phyloP scores from a whole-genome alignment of 352 stramenopile genomes.

The Phytophthora aleatoria region DNA sequence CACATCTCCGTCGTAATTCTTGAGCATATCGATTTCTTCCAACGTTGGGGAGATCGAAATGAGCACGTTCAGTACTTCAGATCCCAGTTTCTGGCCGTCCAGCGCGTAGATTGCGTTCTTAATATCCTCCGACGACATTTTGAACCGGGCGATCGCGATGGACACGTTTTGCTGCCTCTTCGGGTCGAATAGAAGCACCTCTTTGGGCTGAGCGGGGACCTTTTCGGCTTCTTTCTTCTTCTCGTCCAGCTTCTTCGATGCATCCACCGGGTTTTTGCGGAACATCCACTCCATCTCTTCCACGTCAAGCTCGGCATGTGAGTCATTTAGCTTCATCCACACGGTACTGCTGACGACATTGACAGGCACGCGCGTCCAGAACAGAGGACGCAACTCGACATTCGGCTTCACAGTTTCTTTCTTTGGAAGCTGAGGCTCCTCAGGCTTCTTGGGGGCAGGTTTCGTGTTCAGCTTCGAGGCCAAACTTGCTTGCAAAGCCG shows the following conservation, averaged over 20 bases:
- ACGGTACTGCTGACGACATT: slow-evolving; percentile 88
- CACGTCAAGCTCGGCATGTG: slow-evolving; percentile 67
- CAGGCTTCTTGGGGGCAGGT: slow-evolving; percentile 51
- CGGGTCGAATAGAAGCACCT: slow-evolving; percentile 92
- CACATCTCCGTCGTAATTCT: slow-evolving; percentile 90
- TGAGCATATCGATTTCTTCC: slow-evolving; percentile 91
- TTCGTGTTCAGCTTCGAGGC: slow-evolving; percentile 51
- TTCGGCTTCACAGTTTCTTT: slow-evolving; percentile 88
- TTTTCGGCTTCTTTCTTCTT: slow-evolving; percentile 77
- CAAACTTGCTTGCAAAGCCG: slow-evolving; percentile 66
- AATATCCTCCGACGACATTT: slow-evolving; percentile 91
- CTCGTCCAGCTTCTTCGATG: slow-evolving; percentile 75
- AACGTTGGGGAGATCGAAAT: slow-evolving; percentile 89
- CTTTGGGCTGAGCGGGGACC: slow-evolving; percentile 47
- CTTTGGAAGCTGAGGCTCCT: slow-evolving; percentile 81
- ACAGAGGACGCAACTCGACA: slow-evolving; percentile 86
- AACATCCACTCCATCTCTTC: slow-evolving; percentile 92
- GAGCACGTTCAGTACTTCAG: slow-evolving; percentile 87
- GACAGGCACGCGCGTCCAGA: slow-evolving; percentile 88
- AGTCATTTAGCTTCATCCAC: slow-evolving; percentile 86
- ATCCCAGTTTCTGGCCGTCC: slow-evolving; percentile 71
- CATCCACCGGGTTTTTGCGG: slow-evolving; percentile 75
- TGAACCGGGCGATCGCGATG: slow-evolving; percentile 96
- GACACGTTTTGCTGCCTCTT: slow-evolving; percentile 98
- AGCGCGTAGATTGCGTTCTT: slow-evolving; percentile 86